Base-by-base conservation (phyloP, 2,329 filamentous ascomycete species). In the Epichloe aotearoae region DNA sequence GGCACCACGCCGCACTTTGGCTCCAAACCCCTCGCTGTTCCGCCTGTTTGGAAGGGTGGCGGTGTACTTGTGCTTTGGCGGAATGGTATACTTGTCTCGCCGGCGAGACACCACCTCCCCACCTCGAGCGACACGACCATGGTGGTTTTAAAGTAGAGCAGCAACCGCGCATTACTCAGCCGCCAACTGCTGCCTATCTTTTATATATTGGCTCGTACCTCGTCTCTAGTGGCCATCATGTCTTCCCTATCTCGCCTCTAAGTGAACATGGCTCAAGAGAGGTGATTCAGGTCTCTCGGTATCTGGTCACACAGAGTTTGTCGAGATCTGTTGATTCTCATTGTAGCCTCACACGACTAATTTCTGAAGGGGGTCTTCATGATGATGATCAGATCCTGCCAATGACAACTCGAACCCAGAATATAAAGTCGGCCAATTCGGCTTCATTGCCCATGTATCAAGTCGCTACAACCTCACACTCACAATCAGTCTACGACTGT, bases 281-380 rank as follows among this genome's bases (percentile, higher is more conserved):
- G 57, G 53, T 62, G 63, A 60, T 64, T 64, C 62, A 66, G 57
- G 62, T 66, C 58, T 58, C 62, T 58, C 53, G 61, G 60, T 62
- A 58, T 64, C 62, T 58, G 58, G 64, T 67, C 58, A 60, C 60
- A 66, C 66, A 65, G 43, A 20, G 55, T 55, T 57, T 56, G 49
- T 58, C 52, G 55, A 58, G 58, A 61, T 61, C 57, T 60, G 57
- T 57, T 59, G 57, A 54, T 49, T 17, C 4, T 42, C 39, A 11
- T 14, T 20, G 30, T 34, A 36, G 47, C 11, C 33, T 49, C 14
- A 34, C 10, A 26, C 17, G n/a, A 17, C 30, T 52, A 54, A 61
- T 61, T 20, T 40, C 30, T 37, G 37, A 37, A 17, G 43, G 23
- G 23, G 34, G 10, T 41, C 8, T 41, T 33, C 36, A 40, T 33